Percentiles rank a stretch among this genome's conserved stretches.
Conservation (phyloP, 805 yeast species). For the Jamesozyma jinghongensis region DNA sequence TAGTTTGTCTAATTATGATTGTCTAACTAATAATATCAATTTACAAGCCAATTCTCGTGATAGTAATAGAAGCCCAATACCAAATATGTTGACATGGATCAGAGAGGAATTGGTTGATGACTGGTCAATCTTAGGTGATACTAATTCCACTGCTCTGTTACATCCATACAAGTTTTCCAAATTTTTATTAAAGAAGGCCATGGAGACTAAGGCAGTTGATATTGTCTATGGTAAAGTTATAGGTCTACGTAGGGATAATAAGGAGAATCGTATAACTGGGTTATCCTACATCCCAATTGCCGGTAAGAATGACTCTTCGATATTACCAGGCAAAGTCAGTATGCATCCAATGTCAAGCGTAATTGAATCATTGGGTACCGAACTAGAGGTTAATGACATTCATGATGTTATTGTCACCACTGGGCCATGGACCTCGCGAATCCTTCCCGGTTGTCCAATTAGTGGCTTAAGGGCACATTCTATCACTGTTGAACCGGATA, state of each 20-base stretch:
- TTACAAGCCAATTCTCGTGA: no score
- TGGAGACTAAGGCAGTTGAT: conserved; percentile 76
- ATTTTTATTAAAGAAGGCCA: conserved; percentile 66
- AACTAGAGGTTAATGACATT: conserved; percentile 36
- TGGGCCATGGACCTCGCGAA: conserved; percentile 95
- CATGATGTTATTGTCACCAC: conserved; percentile 77
- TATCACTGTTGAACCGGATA: conserved; percentile 75
- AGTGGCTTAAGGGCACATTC: conserved; percentile 93
- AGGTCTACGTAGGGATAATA: conserved; percentile 52
- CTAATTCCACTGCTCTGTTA: conserved; percentile 89
- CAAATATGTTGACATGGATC: conserved; percentile 72
- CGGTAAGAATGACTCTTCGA: conserved; percentile 19
- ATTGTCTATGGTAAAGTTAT: conserved; percentile 77
- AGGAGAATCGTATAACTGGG: conserved; percentile 61
- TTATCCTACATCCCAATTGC: conserved; percentile 45
- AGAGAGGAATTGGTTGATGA: conserved; percentile 50
- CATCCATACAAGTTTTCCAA: conserved; percentile 94
- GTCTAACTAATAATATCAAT: no score
- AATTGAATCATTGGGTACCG: conserved; percentile 15
- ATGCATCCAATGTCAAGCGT: no score
- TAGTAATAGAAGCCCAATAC: conserved; percentile 28
- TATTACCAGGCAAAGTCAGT: conserved; percentile 9
- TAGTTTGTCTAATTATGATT: no score
- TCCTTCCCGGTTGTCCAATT: conserved; percentile 88
- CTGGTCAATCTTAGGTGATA: conserved; percentile 76